Evolutionary conservation across 345 rosid genomes (phyloP), one percentile per base, ranked within the genome.

Genomic region (Rhodamnia argentea): DNA sequence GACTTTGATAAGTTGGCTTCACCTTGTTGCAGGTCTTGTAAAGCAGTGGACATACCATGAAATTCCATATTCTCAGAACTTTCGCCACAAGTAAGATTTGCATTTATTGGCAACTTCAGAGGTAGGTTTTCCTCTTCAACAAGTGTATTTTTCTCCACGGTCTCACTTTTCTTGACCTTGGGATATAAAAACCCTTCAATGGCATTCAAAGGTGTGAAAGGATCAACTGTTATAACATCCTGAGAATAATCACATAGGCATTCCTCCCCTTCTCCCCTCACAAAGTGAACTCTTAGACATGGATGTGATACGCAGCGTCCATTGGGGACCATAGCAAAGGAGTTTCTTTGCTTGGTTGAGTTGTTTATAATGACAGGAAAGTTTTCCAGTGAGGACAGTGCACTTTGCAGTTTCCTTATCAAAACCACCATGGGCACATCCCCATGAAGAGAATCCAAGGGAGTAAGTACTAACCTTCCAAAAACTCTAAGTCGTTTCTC

Each of bases 301-400:
- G 98, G 97, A 89, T 94, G 90, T 76, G 86, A 85, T 60, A 86
- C 87, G 90, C 86, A 81, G 84, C 90, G 90, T 84, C 95, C 93
- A 89, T 85, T 85, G 51, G 99, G 99, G 87, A 96, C 90, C 58
- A 93, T 88, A 40, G 95, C 98, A 85, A 54, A 94, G 82, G 94
- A 93, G 85, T 85, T 92, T 89, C 89, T 94, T 84, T 88, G 93
- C 93, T 92, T 96, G 87, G 90, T 87, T 27, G 88, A 78, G 60
- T 90, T 91, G 90, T 90, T 94, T 87, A 90, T 84, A 88, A 95
- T 88, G 86, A 96, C 90, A 44, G 99, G 99, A 85, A 95, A 95
- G 89, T 88, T 95, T 88, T 97, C 99, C 88, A 94, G 86, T 76
- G 96, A 96, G 60, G 98, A 94, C 82, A 97, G 85, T 10, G 99